Evolutionary conservation across 2,329 filamentous ascomycete genomes (phyloP), one percentile per base, ranked within the genome.

Genomic region (Colletotrichum eleusines): DNA sequence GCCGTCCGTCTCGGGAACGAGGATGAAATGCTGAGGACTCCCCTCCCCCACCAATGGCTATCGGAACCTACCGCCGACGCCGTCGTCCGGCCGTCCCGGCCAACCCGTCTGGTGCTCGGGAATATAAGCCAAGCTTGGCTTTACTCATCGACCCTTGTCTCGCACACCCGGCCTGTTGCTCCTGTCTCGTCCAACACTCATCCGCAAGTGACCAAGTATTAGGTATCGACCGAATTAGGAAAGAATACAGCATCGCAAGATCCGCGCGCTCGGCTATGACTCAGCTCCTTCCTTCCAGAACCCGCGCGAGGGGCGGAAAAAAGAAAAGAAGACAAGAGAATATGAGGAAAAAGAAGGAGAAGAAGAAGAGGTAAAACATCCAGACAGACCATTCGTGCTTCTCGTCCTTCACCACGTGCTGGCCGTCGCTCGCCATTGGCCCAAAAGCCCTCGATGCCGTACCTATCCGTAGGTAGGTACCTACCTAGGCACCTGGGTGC

Each of bases 331-430:
- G 6, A 42, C 23, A 8, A 11, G 6, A 26, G 20, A 28, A 20
- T 5, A 20, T 1, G 18, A 42, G 0, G 8, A 20, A 20, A 8
- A 20, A 42, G 1, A 20, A 20, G 16, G 18, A 40, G 14, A 40
- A 42, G 8, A 42, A 8, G 2, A 7, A 42, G 2, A 42, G 6
- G 2, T 2, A 14, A 18, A 50, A 7, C 3, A 26, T 11, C 12
- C 9, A 35, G 26, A 38, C 11, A 12, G 23, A 31, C 62, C 62
- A 50, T 59, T 59, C 62, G 53, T 64, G 62, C 40, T 51, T 65
- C 62, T 57, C 51, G 23, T 40, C 48, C 44, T 44, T 9, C n/a
- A 63, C 60, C 60, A 59, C 62, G 62, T 65, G 62, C 62, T 65
- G 51, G 53, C 62, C 62, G n/a, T 59, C 51, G n/a, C 51, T 40